Evolutionary conservation across 768 basidiomycete species (phyloP), one percentile per base, ranked within the genome.

Genomic region (Boletus reticuloceps): DNA sequence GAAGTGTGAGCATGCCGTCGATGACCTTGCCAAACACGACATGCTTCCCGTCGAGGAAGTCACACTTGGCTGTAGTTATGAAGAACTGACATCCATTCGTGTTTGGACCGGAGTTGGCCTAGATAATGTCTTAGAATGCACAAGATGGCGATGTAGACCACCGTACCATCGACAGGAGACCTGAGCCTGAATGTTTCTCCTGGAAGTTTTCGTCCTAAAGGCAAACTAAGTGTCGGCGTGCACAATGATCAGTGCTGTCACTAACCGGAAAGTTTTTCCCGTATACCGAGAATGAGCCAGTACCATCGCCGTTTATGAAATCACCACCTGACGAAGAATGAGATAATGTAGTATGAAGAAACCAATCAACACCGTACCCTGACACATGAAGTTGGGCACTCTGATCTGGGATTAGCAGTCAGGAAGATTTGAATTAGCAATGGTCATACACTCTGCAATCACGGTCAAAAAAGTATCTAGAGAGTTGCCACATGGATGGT

Each of bases 41-140:
- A 68, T 96, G 94, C 70, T 95, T 93, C 60, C 85, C 91, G 68
- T 99, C 95, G 42, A 99, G 82, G 73, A 98, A 98, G 58, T 95
- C 92, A 59, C 95, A 96, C 62, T 91, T 89, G 10, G 85, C 91
- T 2, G 92, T 94, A 0, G 97, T 99, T 68, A 99, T 87, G 79
- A 99, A 99, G 78, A 98, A 99, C 84, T 93, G 94, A 70, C 92
- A 95, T 3, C 95, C 96, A 60, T 98, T 98, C 14, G 94, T 95
- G 65, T 92, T 88, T 3, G 89, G 82, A 6, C 96, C 96, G 0
- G 95, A 97, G 73, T 98, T 98, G 0, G 95, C 96, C 94, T 95
- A 63, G 31, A 51, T 22, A 22, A 51, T 3, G 41, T 55, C 46
- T 58, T 31, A 58, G 37, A 11, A 36, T 40, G 40, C 44, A 43